Evolutionary conservation across 2,329 filamentous ascomycete species (phyloP), one percentile per base, ranked within the genome.

Genomic region (Aureobasidium musti): DNA sequence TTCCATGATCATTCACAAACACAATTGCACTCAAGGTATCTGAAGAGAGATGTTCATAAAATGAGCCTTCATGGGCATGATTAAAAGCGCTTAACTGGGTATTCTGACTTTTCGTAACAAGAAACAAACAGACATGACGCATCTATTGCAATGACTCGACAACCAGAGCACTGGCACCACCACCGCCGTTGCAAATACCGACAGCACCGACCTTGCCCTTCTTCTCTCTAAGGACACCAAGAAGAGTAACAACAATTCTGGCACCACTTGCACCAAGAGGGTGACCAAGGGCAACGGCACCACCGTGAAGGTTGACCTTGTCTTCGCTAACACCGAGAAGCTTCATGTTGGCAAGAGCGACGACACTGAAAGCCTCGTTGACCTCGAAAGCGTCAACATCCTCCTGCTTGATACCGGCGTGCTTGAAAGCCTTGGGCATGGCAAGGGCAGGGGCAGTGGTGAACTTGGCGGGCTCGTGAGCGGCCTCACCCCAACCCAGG

Each of bases 281-380:
- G 81, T 99, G 95, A 65, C 95, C 95, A 68, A 99, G 90, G 74
- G 95, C 95, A 69, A 99, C 95, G 65, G 95, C 91, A 77, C 95
- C 95, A 75, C 95, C 95, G 75, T 92, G 94, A 66, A 98, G 83
- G 82, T 99, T 99, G 77, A 99, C 93, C 81, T 92, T 96, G 68
- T 93, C 91, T 71, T 91, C 85, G 70, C 84, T 83, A 67, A 99
- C 82, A 69, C 84, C 85, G 47, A 99, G 87, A 65, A 98, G 79
- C 86, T 99, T 97, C 82, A 97, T 88, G 84, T 99, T 99, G 72
- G 95, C 93, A 63, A 99, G 86, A 45, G 95, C 92, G 70, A 99
- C 95, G 59, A 97, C 95, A 70, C 91, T 95, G 84, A 99, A 99
- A 49, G 95, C 95, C 84, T 99, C 95, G 84, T 99, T 99, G 84